These are phyloP conservation scores for Ustilago vetiveriae DNA, from an alignment of 1,284 basidiomycete species.

Conservation along the genomic window DNA sequence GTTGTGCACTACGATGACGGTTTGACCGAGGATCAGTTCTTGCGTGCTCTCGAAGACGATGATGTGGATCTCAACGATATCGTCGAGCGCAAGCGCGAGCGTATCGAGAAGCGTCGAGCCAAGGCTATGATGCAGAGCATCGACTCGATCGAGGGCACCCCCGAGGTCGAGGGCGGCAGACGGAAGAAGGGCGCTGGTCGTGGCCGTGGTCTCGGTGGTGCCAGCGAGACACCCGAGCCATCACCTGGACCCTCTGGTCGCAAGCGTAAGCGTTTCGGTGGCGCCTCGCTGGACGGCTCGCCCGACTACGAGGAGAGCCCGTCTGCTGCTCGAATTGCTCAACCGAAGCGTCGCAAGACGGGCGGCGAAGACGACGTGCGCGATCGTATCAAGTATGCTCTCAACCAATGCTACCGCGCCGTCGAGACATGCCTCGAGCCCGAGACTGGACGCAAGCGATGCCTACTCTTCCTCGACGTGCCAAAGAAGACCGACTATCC, in stretches of 20 bases:
- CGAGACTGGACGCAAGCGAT: slow-evolving; percentile 70
- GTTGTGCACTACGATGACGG: slow-evolving; percentile 94
- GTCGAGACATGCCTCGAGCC: slow-evolving; percentile 77
- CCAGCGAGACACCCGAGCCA: slow-evolving; percentile 48
- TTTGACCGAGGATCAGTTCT: slow-evolving; percentile 86
- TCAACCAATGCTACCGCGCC: slow-evolving; percentile 82
- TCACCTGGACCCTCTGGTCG: slow-evolving; percentile 54
- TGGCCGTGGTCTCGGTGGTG: slow-evolving; percentile 28
- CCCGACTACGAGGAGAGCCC: slow-evolving; percentile 44
- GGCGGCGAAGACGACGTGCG: slow-evolving; percentile 68
- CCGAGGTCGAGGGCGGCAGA: slow-evolving; percentile 41
- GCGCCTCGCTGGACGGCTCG: slow-evolving; percentile 41
- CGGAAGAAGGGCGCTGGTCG: slow-evolving; percentile 41
- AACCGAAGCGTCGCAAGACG: slow-evolving; percentile 77
- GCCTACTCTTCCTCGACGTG: slow-evolving; percentile 67
- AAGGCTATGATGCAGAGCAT: slow-evolving; percentile 48
- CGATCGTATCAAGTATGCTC: slow-evolving; percentile 81
- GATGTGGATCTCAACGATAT: slow-evolving; percentile 75
- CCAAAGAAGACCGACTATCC: slow-evolving; percentile 78
- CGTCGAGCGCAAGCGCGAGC: slow-evolving; percentile 66
- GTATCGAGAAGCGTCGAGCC: slow-evolving; percentile 61
- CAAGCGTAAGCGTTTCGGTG: slow-evolving; percentile 60
- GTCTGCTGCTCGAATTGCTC: slow-evolving; percentile 26
- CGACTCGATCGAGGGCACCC: slow-evolving; percentile 54
- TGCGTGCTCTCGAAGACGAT: slow-evolving; percentile 81